Percentiles rank a stretch among this genome's conserved stretches.
Evolutionary conservation across 805 yeast genomes (phyloP).

Genomic region (Lipomyces orientalis): DNA sequence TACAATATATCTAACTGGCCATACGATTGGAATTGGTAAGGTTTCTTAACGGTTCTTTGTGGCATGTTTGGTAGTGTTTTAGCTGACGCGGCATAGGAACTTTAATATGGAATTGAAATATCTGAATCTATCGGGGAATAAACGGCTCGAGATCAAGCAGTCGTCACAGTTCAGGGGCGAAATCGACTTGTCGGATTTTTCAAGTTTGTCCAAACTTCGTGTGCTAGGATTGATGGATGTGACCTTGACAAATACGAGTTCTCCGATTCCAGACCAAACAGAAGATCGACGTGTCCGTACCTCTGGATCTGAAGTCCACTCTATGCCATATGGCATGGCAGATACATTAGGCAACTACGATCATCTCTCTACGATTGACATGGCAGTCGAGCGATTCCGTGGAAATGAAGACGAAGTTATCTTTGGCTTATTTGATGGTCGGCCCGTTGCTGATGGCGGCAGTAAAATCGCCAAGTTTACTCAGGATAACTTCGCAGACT

Average conservation of each 20-base stretch:
- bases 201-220: constrained; percentile 70
- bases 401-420: constrained; percentile 83
- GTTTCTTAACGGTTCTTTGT: no score
- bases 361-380: constrained; percentile 74
- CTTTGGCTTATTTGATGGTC: constrained; percentile 86
- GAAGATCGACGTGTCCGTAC: constrained; percentile 86
- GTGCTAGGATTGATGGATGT: constrained; percentile 93
- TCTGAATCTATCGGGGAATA: constrained; percentile 90
- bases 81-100: constrained; percentile 45
- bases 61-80: not conserved
- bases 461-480: constrained; percentile 66
- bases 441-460: constrained; percentile 51
- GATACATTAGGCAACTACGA: constrained; percentile 77
- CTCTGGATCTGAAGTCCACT: constrained; percentile 77
- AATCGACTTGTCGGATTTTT: constrained; percentile 62
- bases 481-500: constrained; percentile 71
- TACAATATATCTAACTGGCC: constrained; percentile 94
- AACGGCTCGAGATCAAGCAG: constrained; percentile 79
- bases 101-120: constrained; percentile 76
- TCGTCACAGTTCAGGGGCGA: constrained; percentile 53
- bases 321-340: constrained; percentile 87
- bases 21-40: constrained; percentile 94
- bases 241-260: constrained; percentile 73
- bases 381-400: constrained; percentile 83
- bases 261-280: constrained; percentile 86